Evolutionary conservation across 2,329 filamentous ascomycete genomes (phyloP).

Genomic region (Aspergillus quadrilineatus): DNA sequence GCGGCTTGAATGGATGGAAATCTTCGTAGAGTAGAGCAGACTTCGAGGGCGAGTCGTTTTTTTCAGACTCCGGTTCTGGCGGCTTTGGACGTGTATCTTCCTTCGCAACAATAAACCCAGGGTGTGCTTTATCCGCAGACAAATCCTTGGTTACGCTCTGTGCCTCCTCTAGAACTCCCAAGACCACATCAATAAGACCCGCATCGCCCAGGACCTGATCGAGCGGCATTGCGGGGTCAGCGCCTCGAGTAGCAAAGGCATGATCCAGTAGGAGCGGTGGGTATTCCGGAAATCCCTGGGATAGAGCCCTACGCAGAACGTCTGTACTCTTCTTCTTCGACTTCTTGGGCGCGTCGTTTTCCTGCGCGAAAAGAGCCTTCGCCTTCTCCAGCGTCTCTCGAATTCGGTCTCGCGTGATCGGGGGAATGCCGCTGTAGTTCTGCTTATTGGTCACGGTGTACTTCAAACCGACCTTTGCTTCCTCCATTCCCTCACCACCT

Average conservation of each 20-base stretch:
- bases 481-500: slow-evolving; percentile 80
- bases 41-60: slow-evolving; percentile 36
- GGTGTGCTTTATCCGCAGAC: slow-evolving; percentile 63
- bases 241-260: slow-evolving; percentile 66
- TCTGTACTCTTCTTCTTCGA: slow-evolving; percentile 73
- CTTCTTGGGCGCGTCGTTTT: slow-evolving; percentile 56
- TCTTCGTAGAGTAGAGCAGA: slow-evolving; percentile 75
- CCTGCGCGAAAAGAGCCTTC: slow-evolving; percentile 43
- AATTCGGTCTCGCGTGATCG: slow-evolving; percentile 71
- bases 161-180: slow-evolving; percentile 68
- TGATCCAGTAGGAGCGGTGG: slow-evolving; percentile 88
- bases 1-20: slow-evolving; percentile 87
- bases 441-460: slow-evolving; percentile 82
- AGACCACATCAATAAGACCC: slow-evolving; percentile 62
- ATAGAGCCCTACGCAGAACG: slow-evolving; percentile 74
- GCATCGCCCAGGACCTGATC: slow-evolving; percentile 69
- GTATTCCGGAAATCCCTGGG: slow-evolving; percentile 81
- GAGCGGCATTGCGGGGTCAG: slow-evolving; percentile 67
- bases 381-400: slow-evolving; percentile 66
- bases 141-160: slow-evolving; percentile 68
- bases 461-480: slow-evolving; percentile 70
- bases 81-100: slow-evolving; percentile 38
- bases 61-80: slow-evolving; percentile 33
- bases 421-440: slow-evolving; percentile 74
- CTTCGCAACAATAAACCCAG: slow-evolving; percentile 86